Conservation (phyloP, 2,329 filamentous ascomycete genomes). For the Pyrenochaeta sp. region DNA sequence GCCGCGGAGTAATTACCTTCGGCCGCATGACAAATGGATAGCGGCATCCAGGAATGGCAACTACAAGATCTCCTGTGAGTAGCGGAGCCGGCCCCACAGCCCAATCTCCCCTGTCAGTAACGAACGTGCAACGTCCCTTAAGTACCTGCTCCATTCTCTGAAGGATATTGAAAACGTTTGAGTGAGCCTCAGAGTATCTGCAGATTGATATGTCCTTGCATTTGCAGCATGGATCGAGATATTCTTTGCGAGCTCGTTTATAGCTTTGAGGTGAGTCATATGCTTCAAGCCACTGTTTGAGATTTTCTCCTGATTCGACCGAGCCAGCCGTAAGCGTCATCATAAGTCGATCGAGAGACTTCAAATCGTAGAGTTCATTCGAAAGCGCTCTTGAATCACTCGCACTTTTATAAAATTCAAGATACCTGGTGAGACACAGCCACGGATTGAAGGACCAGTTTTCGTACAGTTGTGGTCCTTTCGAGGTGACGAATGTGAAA, state of each 20-base stretch:
- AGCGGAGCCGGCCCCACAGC: slow-evolving; percentile 1
- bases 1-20: not conserved
- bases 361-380: not conserved
- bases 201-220: not conserved
- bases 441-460: slow-evolving; percentile 1
- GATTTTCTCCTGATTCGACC: slow-evolving; percentile 1
- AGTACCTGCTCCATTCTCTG: slow-evolving; percentile 1
- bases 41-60: slow-evolving; percentile 4
- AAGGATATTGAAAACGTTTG: slow-evolving; percentile 2
- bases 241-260: not conserved
- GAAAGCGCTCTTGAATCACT: not conserved
- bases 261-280: not conserved
- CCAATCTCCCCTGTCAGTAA: slow-evolving; percentile 2
- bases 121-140: slow-evolving; percentile 4
- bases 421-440: not conserved
- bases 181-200: not conserved
- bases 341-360: slow-evolving; percentile 3
- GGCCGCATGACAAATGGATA: slow-evolving; percentile 3
- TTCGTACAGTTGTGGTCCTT: not conserved
- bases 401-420: not conserved
- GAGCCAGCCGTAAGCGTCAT: slow-evolving; percentile 2
- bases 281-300: slow-evolving; percentile 2
- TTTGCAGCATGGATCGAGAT: not conserved
- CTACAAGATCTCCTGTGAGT: not conserved
- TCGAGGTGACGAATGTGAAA: not conserved